phyloP scores from a whole-genome alignment of 352 stramenopile genomes.

The Phytopythium vexans region DNA sequence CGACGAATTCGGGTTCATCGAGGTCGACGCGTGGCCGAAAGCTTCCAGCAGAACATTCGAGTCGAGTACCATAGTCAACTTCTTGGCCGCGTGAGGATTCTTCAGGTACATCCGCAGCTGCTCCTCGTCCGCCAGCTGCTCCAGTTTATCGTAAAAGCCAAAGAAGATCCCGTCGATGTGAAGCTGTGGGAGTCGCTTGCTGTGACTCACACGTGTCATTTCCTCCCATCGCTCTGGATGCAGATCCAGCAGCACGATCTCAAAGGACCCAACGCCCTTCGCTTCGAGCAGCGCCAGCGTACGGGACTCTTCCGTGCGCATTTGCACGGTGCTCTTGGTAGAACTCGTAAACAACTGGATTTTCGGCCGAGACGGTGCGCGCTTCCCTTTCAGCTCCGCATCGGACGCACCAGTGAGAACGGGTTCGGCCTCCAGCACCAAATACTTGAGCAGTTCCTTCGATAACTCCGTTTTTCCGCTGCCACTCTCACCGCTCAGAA shows the following conservation, averaged over 20 bases:
- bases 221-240: slow-evolving; percentile 57
- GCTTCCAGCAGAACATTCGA: slow-evolving; percentile 77
- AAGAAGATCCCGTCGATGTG: slow-evolving; percentile 74
- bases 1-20: slow-evolving; percentile 72
- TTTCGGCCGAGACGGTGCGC: slow-evolving; percentile 14
- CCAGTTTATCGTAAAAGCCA: slow-evolving; percentile 76
- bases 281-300: slow-evolving; percentile 74
- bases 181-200: slow-evolving; percentile 69
- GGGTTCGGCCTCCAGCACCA: slow-evolving; percentile 52
- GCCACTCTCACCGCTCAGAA: slow-evolving; percentile 65
- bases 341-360: slow-evolving; percentile 78
- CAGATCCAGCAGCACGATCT: slow-evolving; percentile 71
- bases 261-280: slow-evolving; percentile 61
- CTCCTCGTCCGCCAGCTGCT: slow-evolving; percentile 74
- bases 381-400: neutral
- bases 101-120: slow-evolving; percentile 77
- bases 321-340: slow-evolving; percentile 80
- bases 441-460: slow-evolving; percentile 80
- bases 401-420: slow-evolving; percentile 12
- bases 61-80: slow-evolving; percentile 57
- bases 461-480: slow-evolving; percentile 75
- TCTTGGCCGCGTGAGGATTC: slow-evolving; percentile 58
- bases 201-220: slow-evolving; percentile 65
- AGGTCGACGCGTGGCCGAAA: slow-evolving; percentile 64
- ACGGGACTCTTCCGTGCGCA: slow-evolving; percentile 70